Evolutionary conservation across 2,329 filamentous ascomycete species (phyloP).

Genomic region (Trichothecium roseum): DNA sequence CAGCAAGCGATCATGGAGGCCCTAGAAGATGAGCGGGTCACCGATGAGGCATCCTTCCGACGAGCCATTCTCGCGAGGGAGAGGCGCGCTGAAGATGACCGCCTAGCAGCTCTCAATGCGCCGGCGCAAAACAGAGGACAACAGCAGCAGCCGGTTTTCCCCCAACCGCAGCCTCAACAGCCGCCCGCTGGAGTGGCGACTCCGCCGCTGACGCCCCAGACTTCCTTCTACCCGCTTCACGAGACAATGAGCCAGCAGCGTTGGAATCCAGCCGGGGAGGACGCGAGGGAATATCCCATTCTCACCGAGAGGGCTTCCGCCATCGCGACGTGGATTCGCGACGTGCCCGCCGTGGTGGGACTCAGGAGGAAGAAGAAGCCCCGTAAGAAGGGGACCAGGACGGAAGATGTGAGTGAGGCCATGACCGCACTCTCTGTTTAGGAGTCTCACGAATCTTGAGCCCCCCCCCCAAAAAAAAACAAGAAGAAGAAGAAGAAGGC

Average conservation of each 20-base stretch:
- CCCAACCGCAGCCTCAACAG: not conserved
- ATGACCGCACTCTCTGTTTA: not conserved
- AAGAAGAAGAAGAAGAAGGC: not conserved
- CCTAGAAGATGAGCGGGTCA: slow-evolving; percentile 55
- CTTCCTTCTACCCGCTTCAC: not conserved
- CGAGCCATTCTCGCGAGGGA: slow-evolving; percentile 52
- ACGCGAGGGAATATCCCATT: slow-evolving; percentile 59
- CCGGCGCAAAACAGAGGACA: not conserved
- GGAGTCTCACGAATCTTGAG: not conserved
- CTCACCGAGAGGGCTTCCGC: slow-evolving; percentile 58
- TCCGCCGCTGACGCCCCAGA: not conserved
- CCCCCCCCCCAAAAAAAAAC: not conserved
- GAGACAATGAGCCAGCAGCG: slow-evolving; percentile 14
- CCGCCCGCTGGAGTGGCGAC: not conserved
- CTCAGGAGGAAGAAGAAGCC: slow-evolving; percentile 28
- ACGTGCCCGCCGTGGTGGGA: slow-evolving; percentile 36
- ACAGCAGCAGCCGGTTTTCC: not conserved
- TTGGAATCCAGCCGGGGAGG: slow-evolving; percentile 46
- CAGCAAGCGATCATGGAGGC: slow-evolving; percentile 59
- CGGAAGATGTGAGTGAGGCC: not conserved
- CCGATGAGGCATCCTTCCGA: slow-evolving; percentile 56
- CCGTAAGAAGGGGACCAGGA: slow-evolving; percentile 11
- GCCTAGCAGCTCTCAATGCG: slow-evolving; percentile 3
- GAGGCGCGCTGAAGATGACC: slow-evolving; percentile 45
- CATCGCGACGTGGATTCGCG: slow-evolving; percentile 59